Percentiles rank a stretch among this genome's conserved stretches.
Evolutionary conservation across 495 filamentous ascomycete genomes (phyloP).

Genomic region (Hypoxylon cercidicola): DNA sequence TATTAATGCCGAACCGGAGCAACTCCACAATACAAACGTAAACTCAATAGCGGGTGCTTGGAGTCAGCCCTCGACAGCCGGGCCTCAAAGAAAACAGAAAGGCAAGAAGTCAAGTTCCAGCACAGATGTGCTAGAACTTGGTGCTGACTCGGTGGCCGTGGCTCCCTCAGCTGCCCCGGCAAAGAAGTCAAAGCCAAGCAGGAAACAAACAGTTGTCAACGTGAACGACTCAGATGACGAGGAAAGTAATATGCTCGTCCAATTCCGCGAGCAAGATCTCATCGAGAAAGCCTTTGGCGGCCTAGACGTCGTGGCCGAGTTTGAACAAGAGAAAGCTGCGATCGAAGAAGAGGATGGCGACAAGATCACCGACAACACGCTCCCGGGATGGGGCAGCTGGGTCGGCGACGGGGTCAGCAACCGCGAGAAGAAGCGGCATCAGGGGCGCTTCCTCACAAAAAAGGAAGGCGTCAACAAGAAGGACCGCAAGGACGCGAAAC

Average conservation of each 20-base stretch:
- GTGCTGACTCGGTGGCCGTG: conserved; percentile 42
- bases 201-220: conserved; percentile 39
- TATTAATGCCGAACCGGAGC: conserved; percentile 23
- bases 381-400: conserved; percentile 94
- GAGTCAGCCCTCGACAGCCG: conserved; percentile 36
- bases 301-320: conserved; percentile 85
- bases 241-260: conserved; percentile 66
- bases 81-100: conserved; percentile 39
- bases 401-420: conserved; percentile 79
- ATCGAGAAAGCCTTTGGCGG: conserved; percentile 89
- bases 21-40: conserved; percentile 15
- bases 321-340: conserved; percentile 81
- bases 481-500: conserved; percentile 79
- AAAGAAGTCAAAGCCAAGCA: conserved; percentile 38
- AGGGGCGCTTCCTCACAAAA: conserved; percentile 70
- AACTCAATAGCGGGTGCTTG: conserved; percentile 43
- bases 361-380: conserved; percentile 81
- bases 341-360: conserved; percentile 82
- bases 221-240: conserved; percentile 63
- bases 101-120: conserved; percentile 39
- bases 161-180: conserved; percentile 28
- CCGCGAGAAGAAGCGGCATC: conserved; percentile 68
- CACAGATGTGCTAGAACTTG: conserved; percentile 41
- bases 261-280: conserved; percentile 81
- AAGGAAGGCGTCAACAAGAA: conserved; percentile 81